Percentiles rank a stretch among this genome's conserved stretches.
phyloP scores from a whole-genome alignment of 768 basidiomycete genomes.

The Tricholoma matsutake region DNA sequence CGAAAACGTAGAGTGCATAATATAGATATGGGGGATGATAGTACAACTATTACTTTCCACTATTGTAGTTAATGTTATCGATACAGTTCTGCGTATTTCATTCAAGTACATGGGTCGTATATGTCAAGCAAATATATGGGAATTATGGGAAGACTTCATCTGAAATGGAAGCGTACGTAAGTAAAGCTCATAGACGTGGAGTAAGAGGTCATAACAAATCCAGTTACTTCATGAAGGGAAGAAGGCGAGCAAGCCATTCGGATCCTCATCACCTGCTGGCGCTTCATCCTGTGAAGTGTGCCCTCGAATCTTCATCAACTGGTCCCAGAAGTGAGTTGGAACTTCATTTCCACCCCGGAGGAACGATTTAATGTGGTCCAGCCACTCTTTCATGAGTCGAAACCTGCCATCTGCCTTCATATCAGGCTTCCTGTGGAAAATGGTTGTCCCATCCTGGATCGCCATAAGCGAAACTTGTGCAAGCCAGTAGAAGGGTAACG shows the following conservation, averaged over 20 bases:
- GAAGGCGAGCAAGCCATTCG: conserved; percentile 23
- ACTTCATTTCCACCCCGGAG: conserved; percentile 41
- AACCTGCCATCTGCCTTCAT: conserved; percentile 39
- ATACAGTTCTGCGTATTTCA: not conserved
- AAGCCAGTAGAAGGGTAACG: conserved; percentile 62
- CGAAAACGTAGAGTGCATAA: too few relatives aligned
- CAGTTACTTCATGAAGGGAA: conserved; percentile 12
- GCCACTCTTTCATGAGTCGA: conserved; percentile 47
- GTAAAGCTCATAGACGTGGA: too few relatives aligned
- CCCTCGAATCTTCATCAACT: conserved; percentile 40
- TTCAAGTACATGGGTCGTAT: too few relatives aligned
- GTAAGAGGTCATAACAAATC: not conserved
- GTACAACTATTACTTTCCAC: not conserved
- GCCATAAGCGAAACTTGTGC: conserved; percentile 52
- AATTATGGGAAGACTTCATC: not conserved
- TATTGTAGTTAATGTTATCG: not conserved
- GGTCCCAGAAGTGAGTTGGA: conserved; percentile 46
- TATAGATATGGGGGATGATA: not conserved
- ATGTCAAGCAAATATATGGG: too few relatives aligned
- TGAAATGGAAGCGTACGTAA: not conserved
- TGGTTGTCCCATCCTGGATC: conserved; percentile 43
- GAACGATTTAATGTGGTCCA: conserved; percentile 44
- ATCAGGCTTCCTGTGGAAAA: conserved; percentile 9
- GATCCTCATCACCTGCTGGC: conserved; percentile 10
- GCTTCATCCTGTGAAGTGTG: conserved; percentile 18